Conservation (phyloP, 176 grass and related monocot genomes). For the Secale cereale region DNA sequence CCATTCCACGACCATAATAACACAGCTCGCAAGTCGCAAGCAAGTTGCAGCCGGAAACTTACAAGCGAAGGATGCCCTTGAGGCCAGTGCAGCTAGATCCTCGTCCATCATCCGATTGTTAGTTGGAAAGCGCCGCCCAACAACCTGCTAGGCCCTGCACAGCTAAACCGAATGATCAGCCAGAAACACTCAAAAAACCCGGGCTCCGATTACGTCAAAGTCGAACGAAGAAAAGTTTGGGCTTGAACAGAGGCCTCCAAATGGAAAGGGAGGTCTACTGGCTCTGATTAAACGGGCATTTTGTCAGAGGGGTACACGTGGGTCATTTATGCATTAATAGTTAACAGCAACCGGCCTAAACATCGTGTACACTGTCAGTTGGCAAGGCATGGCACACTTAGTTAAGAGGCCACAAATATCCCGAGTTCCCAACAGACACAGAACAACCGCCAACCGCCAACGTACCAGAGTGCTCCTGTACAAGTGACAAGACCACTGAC, state of each 20-base stretch:
- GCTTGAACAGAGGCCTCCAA: neutral
- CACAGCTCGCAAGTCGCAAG: slow-evolving; percentile 23
- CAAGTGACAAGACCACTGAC: neutral
- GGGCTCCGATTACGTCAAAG: neutral
- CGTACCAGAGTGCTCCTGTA: neutral
- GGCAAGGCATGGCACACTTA: neutral
- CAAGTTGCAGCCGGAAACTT: slow-evolving; percentile 35
- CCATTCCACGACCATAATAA: slow-evolving; percentile 3
- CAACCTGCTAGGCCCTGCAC: slow-evolving; percentile 24
- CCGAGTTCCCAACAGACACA: neutral
- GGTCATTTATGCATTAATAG: slow-evolving; percentile 7
- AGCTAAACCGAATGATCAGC: neutral
- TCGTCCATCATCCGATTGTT: slow-evolving; percentile 8
- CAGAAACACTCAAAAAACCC: neutral
- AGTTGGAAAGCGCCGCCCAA: slow-evolving; percentile 39
- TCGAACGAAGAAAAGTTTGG: slow-evolving; percentile 5
- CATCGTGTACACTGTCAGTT: neutral
- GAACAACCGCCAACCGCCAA: neutral
- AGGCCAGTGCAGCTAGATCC: slow-evolving; percentile 11
- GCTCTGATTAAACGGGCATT: neutral
- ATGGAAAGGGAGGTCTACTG: neutral
- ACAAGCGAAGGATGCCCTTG: slow-evolving; percentile 33
- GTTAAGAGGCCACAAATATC: slow-evolving; percentile 1
- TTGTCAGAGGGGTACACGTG: slow-evolving; percentile 7
- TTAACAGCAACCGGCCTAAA: neutral